Conservation (phyloP, 1,284 basidiomycete species). For the Boletus hoseneyae region DNA sequence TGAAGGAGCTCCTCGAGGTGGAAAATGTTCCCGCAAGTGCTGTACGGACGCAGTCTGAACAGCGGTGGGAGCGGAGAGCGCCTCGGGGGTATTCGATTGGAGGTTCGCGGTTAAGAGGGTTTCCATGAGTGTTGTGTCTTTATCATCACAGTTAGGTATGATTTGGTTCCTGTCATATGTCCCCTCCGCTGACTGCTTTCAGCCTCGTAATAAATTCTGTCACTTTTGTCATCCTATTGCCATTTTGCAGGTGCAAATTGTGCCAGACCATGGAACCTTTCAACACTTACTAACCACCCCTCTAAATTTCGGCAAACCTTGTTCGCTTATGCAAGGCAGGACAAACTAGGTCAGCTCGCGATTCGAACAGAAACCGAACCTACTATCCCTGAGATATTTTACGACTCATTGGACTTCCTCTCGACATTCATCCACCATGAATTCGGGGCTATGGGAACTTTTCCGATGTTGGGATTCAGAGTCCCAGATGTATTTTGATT, state of each 20-base stretch:
- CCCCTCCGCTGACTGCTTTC: not conserved
- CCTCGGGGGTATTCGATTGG: slow-evolving; percentile 62
- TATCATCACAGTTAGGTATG: slow-evolving; percentile 10
- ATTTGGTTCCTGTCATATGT: not conserved
- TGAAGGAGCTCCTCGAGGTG: slow-evolving; percentile 87
- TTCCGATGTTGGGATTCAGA: not conserved
- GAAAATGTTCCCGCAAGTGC: slow-evolving; percentile 68
- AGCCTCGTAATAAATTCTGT: not conserved
- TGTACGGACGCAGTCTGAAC: slow-evolving; percentile 64
- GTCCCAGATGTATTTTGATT: too few relatives aligned
- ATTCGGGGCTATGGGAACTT: too few relatives aligned
- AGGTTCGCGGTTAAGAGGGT: slow-evolving; percentile 16
- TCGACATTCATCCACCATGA: too few relatives aligned
- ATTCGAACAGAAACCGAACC: too few relatives aligned
- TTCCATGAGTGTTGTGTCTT: slow-evolving; percentile 17
- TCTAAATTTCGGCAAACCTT: too few relatives aligned
- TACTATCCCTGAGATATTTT: too few relatives aligned
- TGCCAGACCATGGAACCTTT: too few relatives aligned
- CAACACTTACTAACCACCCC: not conserved
- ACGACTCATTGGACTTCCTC: too few relatives aligned
- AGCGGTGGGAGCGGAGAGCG: slow-evolving; percentile 60
- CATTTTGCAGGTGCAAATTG: not conserved
- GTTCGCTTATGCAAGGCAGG: too few relatives aligned
- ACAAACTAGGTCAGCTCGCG: not conserved
- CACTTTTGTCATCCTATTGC: too few relatives aligned